These are phyloP conservation scores for Physcomitrium patens DNA, from an alignment of 225 moss, liverwort and hornwort genomes.

Conservation along the genomic window DNA sequence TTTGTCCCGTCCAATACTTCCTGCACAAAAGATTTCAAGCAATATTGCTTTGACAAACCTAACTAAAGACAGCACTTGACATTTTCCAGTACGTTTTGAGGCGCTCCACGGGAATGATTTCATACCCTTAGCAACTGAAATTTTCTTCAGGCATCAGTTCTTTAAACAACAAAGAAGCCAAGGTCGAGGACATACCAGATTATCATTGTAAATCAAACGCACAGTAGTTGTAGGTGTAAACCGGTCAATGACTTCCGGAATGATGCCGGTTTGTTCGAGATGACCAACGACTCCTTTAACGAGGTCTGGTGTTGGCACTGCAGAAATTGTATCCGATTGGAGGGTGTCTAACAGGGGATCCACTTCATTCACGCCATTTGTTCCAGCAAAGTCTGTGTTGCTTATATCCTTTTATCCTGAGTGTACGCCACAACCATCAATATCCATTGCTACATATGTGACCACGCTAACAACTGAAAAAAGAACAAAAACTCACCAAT, in stretches of 20 bases:
- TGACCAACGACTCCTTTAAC: background rate
- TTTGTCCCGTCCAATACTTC: slow-evolving; percentile 23
- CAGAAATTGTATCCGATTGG: slow-evolving; percentile 22
- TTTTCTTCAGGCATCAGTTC: background rate
- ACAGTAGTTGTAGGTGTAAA: slow-evolving; percentile 29
- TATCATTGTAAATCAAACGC: slow-evolving; percentile 17
- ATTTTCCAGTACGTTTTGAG: background rate
- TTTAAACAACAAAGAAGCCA: background rate
- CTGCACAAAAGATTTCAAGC: slow-evolving; percentile 5
- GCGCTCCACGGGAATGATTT: background rate
- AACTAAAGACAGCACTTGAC: background rate
- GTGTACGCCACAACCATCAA: background rate
- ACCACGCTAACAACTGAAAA: too few species aligned
- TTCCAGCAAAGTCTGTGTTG: slow-evolving; percentile 21
- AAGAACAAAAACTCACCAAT: too few species aligned
- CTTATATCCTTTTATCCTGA: background rate
- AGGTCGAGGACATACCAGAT: slow-evolving; percentile 1
- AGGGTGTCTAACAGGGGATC: slow-evolving; percentile 22
- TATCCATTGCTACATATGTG: background rate
- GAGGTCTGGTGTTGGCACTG: slow-evolving; percentile 14
- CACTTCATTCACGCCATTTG: slow-evolving; percentile 17
- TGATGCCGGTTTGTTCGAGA: slow-evolving; percentile 23
- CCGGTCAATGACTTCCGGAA: slow-evolving; percentile 24
- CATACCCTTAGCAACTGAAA: background rate
- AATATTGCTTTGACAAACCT: too few species aligned